A percentile compares a stretch with the other conserved stretches of the same genome.
These are phyloP conservation scores for Euptelea pleiosperma DNA, from an alignment of 164 flowering plant species.

Conservation along the genomic window DNA sequence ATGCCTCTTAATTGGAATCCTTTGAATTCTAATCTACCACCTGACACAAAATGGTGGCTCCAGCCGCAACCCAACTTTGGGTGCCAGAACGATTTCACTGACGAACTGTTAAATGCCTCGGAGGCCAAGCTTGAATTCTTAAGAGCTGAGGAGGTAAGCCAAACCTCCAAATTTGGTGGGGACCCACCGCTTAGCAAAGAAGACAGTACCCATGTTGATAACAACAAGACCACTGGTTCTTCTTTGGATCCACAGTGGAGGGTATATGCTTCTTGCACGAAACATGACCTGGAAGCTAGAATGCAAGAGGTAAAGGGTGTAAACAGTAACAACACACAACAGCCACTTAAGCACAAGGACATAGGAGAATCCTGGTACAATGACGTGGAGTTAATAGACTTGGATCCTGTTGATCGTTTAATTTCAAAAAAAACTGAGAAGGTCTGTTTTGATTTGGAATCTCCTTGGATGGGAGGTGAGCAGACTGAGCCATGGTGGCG, in stretches of 20 bases:
- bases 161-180: constrained; percentile 11
- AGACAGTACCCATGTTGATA: neutral
- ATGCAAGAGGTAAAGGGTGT: constrained; percentile 27
- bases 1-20: constrained; percentile 30
- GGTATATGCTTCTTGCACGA: constrained; percentile 20
- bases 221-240: constrained; percentile 6
- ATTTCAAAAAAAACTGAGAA: constrained; percentile 22
- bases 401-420: constrained; percentile 21
- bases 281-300: constrained; percentile 26
- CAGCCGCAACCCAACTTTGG: constrained; percentile 35
- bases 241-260: constrained; percentile 16
- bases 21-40: constrained; percentile 23
- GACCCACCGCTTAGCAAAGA: constrained; percentile 15
- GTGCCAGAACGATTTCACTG: constrained; percentile 27
- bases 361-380: constrained; percentile 18
- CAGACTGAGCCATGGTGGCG: constrained; percentile 55
- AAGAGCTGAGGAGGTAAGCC: constrained; percentile 15
- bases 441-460: constrained; percentile 26
- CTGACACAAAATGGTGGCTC: constrained; percentile 51
- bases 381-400: constrained; percentile 24
- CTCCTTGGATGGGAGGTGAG: constrained; percentile 36
- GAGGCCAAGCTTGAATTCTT: constrained; percentile 32
- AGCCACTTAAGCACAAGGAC: constrained; percentile 23
- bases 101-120: constrained; percentile 30
- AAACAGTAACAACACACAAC: constrained; percentile 7